These are phyloP conservation scores for Fraxinus xanthoxyloides DNA, from an alignment of 305 asterid genomes.

Conservation along the genomic window DNA sequence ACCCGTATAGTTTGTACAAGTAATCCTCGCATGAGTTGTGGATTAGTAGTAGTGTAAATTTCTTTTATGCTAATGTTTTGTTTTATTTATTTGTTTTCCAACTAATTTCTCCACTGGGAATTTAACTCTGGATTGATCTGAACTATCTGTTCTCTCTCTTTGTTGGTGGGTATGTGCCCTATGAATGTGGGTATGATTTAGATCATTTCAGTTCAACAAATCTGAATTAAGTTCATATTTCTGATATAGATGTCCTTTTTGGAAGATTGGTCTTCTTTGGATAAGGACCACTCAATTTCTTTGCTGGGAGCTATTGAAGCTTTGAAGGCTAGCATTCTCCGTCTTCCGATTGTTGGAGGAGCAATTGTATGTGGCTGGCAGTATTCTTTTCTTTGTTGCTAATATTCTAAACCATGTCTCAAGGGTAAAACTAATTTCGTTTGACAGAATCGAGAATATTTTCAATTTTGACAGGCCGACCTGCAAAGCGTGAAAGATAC, in stretches of 20 bases:
- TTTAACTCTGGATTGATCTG: background rate
- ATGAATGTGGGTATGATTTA: background rate
- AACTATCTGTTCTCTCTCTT: background rate
- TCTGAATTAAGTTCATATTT: slow-evolving; percentile 12
- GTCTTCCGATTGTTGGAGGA: slow-evolving; percentile 83
- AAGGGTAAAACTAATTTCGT: background rate
- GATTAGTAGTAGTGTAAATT: background rate
- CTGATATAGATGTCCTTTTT: slow-evolving; percentile 51
- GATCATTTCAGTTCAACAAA: background rate
- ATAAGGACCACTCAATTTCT: slow-evolving; percentile 65
- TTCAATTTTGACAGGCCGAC: slow-evolving; percentile 49
- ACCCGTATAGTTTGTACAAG: background rate
- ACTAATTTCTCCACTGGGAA: background rate
- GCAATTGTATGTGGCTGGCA: slow-evolving; percentile 52
- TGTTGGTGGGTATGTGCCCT: background rate
- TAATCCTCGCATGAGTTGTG: background rate
- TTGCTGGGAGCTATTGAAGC: slow-evolving; percentile 87
- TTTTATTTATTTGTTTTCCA: background rate
- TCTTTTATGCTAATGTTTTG: background rate
- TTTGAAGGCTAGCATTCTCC: slow-evolving; percentile 86
- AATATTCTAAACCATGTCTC: background rate
- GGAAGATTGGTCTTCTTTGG: slow-evolving; percentile 76
- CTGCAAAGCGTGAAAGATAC: slow-evolving; percentile 76
- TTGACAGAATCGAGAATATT: slow-evolving; percentile 9
- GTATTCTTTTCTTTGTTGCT: background rate